These are phyloP conservation scores for Echites panduratus DNA, from an alignment of 257 asterid species.

Conservation along the genomic window DNA sequence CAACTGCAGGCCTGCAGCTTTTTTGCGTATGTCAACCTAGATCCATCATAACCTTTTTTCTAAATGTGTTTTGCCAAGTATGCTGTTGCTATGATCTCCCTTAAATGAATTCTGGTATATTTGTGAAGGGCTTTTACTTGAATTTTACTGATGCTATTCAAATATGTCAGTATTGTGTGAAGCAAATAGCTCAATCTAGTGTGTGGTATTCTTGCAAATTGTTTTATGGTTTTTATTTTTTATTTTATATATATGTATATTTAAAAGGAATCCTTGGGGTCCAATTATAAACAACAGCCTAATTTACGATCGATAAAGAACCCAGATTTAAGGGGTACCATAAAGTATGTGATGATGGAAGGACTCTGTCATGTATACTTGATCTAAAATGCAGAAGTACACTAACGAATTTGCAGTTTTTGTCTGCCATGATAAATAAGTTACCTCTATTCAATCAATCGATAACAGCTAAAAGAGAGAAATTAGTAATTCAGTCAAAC, in stretches of 20 bases:
- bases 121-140: background rate
- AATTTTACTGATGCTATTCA: background rate
- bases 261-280: background rate
- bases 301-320: background rate
- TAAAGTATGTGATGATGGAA: background rate
- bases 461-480: background rate
- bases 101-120: background rate
- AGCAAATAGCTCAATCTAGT: background rate
- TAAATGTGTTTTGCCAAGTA: constrained; percentile 3
- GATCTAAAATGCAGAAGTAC: background rate
- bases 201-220: background rate
- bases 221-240: background rate
- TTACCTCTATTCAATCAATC: background rate
- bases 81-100: background rate
- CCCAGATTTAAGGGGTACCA: background rate
- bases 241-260: too few species aligned
- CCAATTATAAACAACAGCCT: background rate
- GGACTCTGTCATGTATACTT: background rate
- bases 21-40: constrained; percentile 61
- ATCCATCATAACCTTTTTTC: constrained; percentile 4
- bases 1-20: constrained; percentile 74
- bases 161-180: background rate
- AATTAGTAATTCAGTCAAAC: background rate
- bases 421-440: too few species aligned
- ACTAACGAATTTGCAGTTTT: background rate